Base-by-base conservation (phyloP, 202 grass and related monocot species). In the Panicum virgatum region DNA sequence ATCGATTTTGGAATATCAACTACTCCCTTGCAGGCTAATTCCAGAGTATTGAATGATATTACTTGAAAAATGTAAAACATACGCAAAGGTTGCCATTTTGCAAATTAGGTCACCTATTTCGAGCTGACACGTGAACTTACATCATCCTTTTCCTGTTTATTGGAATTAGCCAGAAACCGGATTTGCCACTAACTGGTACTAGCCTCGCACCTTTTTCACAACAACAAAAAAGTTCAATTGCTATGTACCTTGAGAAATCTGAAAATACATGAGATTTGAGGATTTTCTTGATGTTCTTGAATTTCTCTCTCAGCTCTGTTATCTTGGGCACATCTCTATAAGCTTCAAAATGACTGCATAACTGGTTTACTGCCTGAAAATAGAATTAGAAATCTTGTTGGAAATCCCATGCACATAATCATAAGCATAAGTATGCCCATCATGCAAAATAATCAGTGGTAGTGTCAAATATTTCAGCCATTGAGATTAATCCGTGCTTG, bases 271-370 rank as follows among this genome's bases (percentile, higher is more conserved):
- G 96, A 56, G 96, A 99, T 85, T 96, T 99, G 37, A 99, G 89
- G 61, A 99, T 90, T 90, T 99, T 99, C 89, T 94, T 99, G 80
- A 99, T 99, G 75, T 99, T 99, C 89, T 92, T 99, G 80, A 99
- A 91, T 87, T 99, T 99, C 69, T 99, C 96, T 86, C 96, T 86
- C 39, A 99, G 93, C 80, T 99, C 96, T 53, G 87, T 90, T 92
- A 96, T 99, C 87, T 99, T 99, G 20, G 96, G 96, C 50, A 99
- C 89, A 85, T 99, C 96, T 83, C 89, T 85, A 56, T 99, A 99
- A 32, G 96, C 93, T 92, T 99, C 96, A 87, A 99, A 99, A 89
- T 99, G 96, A 78, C 89, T 92, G 80, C 96, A 99, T 53, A 99
- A 50, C 79, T 99, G 96, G 74, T 99, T 99, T 59, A 99, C 96